Base-by-base conservation (phyloP, 306 rosid species). In the Lathyrus tuberosus region DNA sequence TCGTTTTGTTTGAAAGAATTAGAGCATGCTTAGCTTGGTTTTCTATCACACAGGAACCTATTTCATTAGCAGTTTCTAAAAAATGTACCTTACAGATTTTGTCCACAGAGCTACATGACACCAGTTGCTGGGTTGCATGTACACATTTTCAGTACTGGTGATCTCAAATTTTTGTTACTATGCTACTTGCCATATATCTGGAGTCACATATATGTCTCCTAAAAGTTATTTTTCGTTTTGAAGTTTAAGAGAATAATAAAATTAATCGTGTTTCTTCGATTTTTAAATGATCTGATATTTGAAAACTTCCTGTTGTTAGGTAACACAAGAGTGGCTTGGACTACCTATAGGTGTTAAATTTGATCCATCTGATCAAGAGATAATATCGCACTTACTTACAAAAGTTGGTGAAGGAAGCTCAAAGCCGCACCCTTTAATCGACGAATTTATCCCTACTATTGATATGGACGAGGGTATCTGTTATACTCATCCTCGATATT, bases 331-430 rank as follows among this genome's bases (percentile, higher is more conserved):
- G 12, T 51, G 96, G 97, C 96, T 92, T 15, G 97, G 97, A 75
- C 67, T 92, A 47, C 97, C 96, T 4, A 86, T 83, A 77, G 97
- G 97, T 18, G 97, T 92, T 56, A 92, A 92, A 76, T 92, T 92
- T 81, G 92, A 89, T 78, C 97, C 97, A 63, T 81, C 96, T 4
- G 96, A 92, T 73, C 95, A 83, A 35, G 97, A 89, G 80, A 87
- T 89, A 54, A 84, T 89, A 11, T 76, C 79, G 85, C 96, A 92
- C 72, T 86, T 92, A 76, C 82, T 84, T 63, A 89, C 95, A 49
- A 92, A 92, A 81, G 81, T 54, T 68, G 89, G 95, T 51, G 67
- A 44, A 28, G 87, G 37, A 43, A 76, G 67, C 69, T 30, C 65
- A 42, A 81, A 81, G 37, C 75, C 90, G 38, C 97, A 92, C 72